Evolutionary conservation across 2,329 filamentous ascomycete genomes (phyloP).

Genomic region (Rutstroemia sp.): DNA sequence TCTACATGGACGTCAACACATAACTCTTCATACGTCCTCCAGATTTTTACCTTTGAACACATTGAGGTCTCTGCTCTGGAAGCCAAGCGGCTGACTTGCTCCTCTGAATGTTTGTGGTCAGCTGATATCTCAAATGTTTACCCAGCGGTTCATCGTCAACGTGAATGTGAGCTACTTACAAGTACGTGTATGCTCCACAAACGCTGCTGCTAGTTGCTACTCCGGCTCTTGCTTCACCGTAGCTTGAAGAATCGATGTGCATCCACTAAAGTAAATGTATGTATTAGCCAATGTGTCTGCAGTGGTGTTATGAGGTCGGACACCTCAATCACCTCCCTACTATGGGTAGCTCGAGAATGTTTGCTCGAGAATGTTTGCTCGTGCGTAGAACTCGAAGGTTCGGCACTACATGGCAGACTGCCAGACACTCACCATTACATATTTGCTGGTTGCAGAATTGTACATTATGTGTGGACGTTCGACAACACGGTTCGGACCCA

Average conservation of each 20-base stretch:
- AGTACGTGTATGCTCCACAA: constrained; percentile 52
- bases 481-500: constrained; percentile 55
- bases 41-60: constrained; percentile 23
- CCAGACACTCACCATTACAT: constrained; percentile 41
- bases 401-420: not conserved
- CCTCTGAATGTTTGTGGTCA: constrained; percentile 14
- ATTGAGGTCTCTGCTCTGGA: constrained; percentile 28
- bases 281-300: not conserved
- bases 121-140: not conserved
- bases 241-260: constrained; percentile 56
- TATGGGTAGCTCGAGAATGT: not conserved
- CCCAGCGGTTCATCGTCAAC: too few relatives aligned
- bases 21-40: too few relatives aligned
- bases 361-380: not conserved
- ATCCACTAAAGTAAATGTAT: constrained; percentile 39
- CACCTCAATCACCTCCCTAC: too few relatives aligned
- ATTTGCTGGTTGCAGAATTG: constrained; percentile 55
- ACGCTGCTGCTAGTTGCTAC: constrained; percentile 52
- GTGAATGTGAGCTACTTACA: constrained; percentile 19
- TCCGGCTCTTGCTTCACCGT: constrained; percentile 56
- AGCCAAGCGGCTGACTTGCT: constrained; percentile 27
- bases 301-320: too few relatives aligned
- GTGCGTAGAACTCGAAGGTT: not conserved
- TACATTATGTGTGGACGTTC: constrained; percentile 63
- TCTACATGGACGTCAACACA: constrained; percentile 38